Percentiles rank a stretch among this genome's conserved stretches.
phyloP scores from a whole-genome alignment of 306 rosid genomes.

The Vigna reflexopilosa region DNA sequence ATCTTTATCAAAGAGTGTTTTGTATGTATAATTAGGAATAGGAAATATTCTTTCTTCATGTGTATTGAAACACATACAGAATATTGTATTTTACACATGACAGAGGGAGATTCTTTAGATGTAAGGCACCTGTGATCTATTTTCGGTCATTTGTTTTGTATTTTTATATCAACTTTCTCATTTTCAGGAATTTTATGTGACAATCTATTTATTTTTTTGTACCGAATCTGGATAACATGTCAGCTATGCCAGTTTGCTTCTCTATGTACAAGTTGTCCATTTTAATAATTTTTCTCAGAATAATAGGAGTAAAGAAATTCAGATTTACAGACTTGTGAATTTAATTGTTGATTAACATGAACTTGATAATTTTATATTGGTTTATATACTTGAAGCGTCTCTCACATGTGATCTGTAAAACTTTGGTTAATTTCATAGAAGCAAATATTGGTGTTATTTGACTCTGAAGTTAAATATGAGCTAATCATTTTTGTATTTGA shows the following conservation, averaged over 20 bases:
- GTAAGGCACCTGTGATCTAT: background rate
- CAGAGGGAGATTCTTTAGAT: background rate
- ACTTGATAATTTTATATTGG: background rate
- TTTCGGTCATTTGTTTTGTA: background rate
- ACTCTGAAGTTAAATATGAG: too few relatives aligned
- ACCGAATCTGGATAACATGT: background rate
- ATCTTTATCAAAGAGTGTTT: background rate
- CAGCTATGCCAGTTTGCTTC: constrained; percentile 1
- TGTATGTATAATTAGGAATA: background rate
- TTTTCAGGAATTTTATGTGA: background rate
- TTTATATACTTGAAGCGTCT: background rate
- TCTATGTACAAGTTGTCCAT: background rate
- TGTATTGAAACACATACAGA: background rate
- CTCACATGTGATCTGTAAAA: too few relatives aligned
- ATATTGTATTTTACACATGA: background rate
- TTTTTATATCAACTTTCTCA: background rate
- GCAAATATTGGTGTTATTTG: too few relatives aligned
- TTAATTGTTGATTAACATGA: constrained; percentile 13
- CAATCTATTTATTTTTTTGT: background rate
- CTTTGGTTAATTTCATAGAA: too few relatives aligned
- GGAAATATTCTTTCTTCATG: constrained; percentile 12
- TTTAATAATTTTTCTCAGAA: background rate
- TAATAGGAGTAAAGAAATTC: too few relatives aligned
- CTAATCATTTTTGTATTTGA: background rate
- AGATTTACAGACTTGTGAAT: background rate